Evolutionary conservation across 2,329 filamentous ascomycete genomes (phyloP).

Genomic region (Massarina eburnea): DNA sequence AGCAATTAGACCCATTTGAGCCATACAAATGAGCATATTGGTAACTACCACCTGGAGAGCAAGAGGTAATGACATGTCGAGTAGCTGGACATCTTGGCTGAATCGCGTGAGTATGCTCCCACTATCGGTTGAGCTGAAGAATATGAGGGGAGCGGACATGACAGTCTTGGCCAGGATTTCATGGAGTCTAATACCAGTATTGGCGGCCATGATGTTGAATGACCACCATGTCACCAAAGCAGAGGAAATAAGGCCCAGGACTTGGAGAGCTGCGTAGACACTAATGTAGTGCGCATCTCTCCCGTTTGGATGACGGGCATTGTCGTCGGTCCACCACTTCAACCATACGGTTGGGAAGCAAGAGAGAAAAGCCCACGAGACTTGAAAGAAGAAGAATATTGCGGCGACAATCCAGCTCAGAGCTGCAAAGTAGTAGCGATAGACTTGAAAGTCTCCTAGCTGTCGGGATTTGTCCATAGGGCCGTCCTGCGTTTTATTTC

Average conservation of each 20-base stretch:
- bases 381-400: constrained; percentile 35
- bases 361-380: constrained; percentile 24
- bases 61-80: constrained; percentile 47
- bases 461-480: too few species aligned
- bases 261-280: constrained; percentile 28
- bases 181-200: too few species aligned
- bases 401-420: constrained; percentile 33
- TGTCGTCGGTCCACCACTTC: constrained; percentile 52
- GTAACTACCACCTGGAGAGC: constrained; percentile 37
- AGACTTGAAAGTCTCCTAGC: too few species aligned
- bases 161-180: too few species aligned
- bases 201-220: too few species aligned
- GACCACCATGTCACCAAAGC: too few species aligned
- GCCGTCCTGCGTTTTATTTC: too few species aligned
- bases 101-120: constrained; percentile 53
- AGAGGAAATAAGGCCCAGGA: too few species aligned
- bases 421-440: constrained; percentile 35
- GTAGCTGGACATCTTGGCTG: constrained; percentile 51
- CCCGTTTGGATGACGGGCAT: constrained; percentile 41
- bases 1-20: constrained; percentile 42
- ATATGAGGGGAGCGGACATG: constrained; percentile 41
- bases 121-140: constrained; percentile 48
- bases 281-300: constrained; percentile 37
- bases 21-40: constrained; percentile 37
- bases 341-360: constrained; percentile 48